Evolutionary conservation across 2,329 filamentous ascomycete species (phyloP).

Genomic region (Penicillium sclerotiorum): DNA sequence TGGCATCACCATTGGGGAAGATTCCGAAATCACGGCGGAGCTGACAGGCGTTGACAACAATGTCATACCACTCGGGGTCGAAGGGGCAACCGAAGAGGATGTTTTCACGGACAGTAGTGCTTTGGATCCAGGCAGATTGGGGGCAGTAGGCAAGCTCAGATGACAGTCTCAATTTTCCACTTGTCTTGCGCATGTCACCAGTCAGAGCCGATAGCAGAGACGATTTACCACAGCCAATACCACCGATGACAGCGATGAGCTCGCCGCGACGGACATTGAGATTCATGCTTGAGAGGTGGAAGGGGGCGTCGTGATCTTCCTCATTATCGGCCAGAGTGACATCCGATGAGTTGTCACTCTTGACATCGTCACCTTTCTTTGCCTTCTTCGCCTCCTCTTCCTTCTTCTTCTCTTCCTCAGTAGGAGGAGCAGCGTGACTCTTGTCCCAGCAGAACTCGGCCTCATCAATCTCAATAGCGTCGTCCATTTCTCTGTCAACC

Average conservation of each 20-base stretch:
- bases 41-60: constrained; percentile 22
- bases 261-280: constrained; percentile 31
- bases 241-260: constrained; percentile 61
- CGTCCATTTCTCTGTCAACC: not conserved
- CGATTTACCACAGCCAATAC: constrained; percentile 77
- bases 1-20: constrained; percentile 32
- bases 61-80: constrained; percentile 23
- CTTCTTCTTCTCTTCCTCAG: not conserved
- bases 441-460: constrained; percentile 1
- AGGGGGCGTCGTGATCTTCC: not conserved
- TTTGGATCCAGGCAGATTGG: constrained; percentile 90
- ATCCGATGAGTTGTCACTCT: not conserved
- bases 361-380: not conserved
- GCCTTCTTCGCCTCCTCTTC: not conserved
- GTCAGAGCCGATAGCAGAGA: constrained; percentile 84
- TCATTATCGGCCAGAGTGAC: not conserved
- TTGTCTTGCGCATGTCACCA: constrained; percentile 74
- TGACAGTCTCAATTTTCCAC: constrained; percentile 74
- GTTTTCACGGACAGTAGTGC: constrained; percentile 76
- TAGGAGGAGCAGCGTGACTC: not conserved
- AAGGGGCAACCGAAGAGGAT: constrained; percentile 72
- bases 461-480: not conserved
- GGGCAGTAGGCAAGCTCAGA: constrained; percentile 58
- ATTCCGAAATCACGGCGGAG: constrained; percentile 27
- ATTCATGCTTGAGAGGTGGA: not conserved